Base-by-base conservation (phyloP, 2,329 filamentous ascomycete genomes). In the Aspergillus pseudoglaucus region DNA sequence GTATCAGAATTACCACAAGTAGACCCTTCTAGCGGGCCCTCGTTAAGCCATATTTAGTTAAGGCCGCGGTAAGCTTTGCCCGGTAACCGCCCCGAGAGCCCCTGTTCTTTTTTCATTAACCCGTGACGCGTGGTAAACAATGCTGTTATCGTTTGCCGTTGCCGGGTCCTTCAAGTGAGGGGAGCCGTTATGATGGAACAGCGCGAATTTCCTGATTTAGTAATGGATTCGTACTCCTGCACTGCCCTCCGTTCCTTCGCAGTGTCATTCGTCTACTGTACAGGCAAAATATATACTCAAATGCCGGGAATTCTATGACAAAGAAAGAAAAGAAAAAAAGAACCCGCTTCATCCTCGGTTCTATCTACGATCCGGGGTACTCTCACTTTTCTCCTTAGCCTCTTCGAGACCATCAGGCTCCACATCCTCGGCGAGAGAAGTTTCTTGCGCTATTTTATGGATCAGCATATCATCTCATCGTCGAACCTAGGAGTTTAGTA, bases 361-460 rank as follows among this genome's bases (percentile, higher is more conserved):
- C 42, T 47, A 37, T 38, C 41, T 32, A 14, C 32, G 44, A 32
- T 48, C 37, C 14, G 48, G 49, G 14, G 53, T 48, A 27, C 54
- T 56, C 42, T 68, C 65, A 17, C 59, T 39, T 57, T 15, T 59
- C 63, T 44, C 68, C 57, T 38, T 70, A 68, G 46, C 67, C 64
- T 47, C 71, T 70, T 22, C 66, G 66, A 15, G 75, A 76, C n/a
- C 61, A 52, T 27, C 37, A 39, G 17, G 15, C 37, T 63, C 62
- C 41, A 56, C 51, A 46, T 68, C 68, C 47, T 70, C 63, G 1
- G 66, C 62, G 20, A 72, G 55, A 5, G 80, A 73, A 9, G 77
- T 80, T 67, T 86, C 83, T 64, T 86, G 83, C 15, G 79, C 83
- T 82, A 18, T 39, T 39, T 12, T 9, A 39, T 39, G 8, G 18